Conservation (phyloP, 2,329 filamentous ascomycete species). For the Colletotrichum australisinense region DNA sequence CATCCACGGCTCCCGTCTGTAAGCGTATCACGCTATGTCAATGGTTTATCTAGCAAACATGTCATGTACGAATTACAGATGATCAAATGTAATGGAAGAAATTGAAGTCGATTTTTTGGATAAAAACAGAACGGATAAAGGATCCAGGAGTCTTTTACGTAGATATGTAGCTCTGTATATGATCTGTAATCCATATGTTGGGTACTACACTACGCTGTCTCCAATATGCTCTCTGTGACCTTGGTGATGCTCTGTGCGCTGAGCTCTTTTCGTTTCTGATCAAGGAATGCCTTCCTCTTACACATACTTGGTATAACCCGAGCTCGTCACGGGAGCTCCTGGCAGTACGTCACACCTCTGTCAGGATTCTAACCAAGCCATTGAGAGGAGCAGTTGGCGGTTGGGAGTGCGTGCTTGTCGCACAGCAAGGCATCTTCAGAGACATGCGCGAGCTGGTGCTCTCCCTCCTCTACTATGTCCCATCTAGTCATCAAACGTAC, state of each 20-base stretch:
- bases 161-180: slow-evolving; percentile 59
- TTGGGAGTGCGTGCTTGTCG: too few species aligned
- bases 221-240: neutral
- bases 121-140: slow-evolving; percentile 34
- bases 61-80: slow-evolving; percentile 36
- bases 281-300: too few species aligned
- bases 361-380: too few species aligned
- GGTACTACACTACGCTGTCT: neutral
- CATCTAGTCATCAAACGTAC: too few species aligned
- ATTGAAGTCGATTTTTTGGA: slow-evolving; percentile 40
- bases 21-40: slow-evolving; percentile 46
- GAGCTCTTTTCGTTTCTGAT: neutral
- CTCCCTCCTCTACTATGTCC: too few species aligned
- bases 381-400: too few species aligned
- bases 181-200: slow-evolving; percentile 42
- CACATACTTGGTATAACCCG: too few species aligned
- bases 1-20: slow-evolving; percentile 82
- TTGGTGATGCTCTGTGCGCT: neutral
- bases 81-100: slow-evolving; percentile 34
- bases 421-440: too few species aligned
- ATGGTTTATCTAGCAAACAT: slow-evolving; percentile 38
- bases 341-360: neutral
- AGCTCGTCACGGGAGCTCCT: too few species aligned
- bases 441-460: too few species aligned
- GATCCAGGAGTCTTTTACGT: slow-evolving; percentile 42